Evolutionary conservation across 306 rosid species (phyloP).

Genomic region (Trichosanthes cucumerina): DNA sequence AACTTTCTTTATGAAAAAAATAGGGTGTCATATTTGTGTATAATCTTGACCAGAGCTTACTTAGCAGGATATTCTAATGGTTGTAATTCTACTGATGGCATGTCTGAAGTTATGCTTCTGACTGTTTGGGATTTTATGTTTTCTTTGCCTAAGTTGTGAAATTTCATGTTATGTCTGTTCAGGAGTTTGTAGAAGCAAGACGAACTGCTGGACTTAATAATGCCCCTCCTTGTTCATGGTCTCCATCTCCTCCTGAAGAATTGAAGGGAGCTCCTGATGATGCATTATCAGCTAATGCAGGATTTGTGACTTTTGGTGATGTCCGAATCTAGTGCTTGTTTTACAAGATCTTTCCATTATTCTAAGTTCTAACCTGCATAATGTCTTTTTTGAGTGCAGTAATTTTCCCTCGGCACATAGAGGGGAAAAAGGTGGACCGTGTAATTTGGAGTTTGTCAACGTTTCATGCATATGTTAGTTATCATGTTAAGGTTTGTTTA

Average conservation of each 20-base stretch:
- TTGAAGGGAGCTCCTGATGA: constrained; percentile 59
- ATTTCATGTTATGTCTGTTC: constrained; percentile 13
- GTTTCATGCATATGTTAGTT: constrained; percentile 91
- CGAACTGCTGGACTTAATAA: constrained; percentile 72
- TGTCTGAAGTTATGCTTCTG: not conserved
- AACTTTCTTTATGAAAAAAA: not conserved
- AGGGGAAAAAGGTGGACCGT: constrained; percentile 81
- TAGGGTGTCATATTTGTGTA: not conserved
- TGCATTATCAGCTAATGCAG: constrained; percentile 80
- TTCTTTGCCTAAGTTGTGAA: constrained; percentile 14
- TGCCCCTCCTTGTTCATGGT: constrained; percentile 88
- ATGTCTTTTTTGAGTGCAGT: constrained; percentile 46
- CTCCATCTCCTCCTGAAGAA: constrained; percentile 66
- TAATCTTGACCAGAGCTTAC: not conserved
- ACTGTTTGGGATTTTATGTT: not conserved
- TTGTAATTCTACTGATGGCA: not conserved
- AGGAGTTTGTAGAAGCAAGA: constrained; percentile 98
- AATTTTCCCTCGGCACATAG: constrained; percentile 83
- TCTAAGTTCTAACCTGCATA: constrained; percentile 4
- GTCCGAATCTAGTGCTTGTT: constrained; percentile 14
- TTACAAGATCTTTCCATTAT: constrained; percentile 8
- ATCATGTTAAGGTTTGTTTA: constrained; percentile 79
- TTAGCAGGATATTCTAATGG: not conserved
- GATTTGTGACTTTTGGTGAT: constrained; percentile 91
- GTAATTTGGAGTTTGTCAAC: constrained; percentile 87